These are phyloP conservation scores for Parafenestella ontariensis DNA, from an alignment of 2,329 filamentous ascomycete genomes.

Conservation along the genomic window DNA sequence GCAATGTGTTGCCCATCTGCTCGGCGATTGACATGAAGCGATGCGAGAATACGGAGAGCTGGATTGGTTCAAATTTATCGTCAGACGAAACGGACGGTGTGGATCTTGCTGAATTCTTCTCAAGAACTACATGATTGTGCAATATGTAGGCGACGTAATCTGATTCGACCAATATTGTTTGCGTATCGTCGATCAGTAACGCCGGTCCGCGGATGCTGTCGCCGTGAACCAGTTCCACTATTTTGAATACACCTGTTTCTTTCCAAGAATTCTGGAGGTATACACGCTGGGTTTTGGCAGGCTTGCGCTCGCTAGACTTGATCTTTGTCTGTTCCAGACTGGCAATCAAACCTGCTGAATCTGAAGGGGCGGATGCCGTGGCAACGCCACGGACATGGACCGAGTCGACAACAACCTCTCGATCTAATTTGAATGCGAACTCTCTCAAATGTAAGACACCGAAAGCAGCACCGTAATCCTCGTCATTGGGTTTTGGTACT, in stretches of 20 bases:
- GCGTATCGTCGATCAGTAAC: constrained; percentile 81
- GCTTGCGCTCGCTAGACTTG: too few species aligned
- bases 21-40: constrained; percentile 66
- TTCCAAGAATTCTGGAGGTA: constrained; percentile 73
- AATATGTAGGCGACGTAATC: constrained; percentile 38
- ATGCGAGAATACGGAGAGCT: constrained; percentile 62
- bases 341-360: neutral
- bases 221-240: too few species aligned
- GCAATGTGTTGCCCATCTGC: constrained; percentile 65
- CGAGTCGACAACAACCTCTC: constrained; percentile 86
- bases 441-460: constrained; percentile 83
- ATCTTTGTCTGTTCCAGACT: neutral
- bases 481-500: constrained; percentile 70
- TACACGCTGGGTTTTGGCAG: constrained; percentile 61
- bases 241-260: constrained; percentile 68
- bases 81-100: too few species aligned
- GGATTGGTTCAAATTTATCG: constrained; percentile 57
- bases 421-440: constrained; percentile 65
- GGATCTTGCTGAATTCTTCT: neutral
- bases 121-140: constrained; percentile 74
- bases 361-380: neutral
- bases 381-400: constrained; percentile 79
- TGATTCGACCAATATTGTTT: constrained; percentile 87
- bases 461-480: constrained; percentile 82
- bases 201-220: constrained; percentile 71